Conservation (phyloP, 192 early-diverging fungal species). For the Backusella parvicylindrica region DNA sequence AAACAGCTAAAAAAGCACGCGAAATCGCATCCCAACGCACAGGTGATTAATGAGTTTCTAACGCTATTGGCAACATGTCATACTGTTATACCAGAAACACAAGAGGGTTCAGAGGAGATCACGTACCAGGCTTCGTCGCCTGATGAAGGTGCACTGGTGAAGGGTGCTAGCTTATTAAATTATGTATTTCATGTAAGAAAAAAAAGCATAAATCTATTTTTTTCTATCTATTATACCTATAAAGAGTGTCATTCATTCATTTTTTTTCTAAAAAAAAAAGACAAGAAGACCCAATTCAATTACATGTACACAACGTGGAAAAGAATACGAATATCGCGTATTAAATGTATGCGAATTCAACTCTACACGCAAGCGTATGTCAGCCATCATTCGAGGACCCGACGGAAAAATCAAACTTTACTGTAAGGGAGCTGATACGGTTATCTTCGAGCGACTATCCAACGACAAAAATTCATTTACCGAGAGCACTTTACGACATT, state of each 20-base stretch:
- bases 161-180: constrained; percentile 61
- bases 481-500: constrained; percentile 64
- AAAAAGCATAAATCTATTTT: too few relatives aligned
- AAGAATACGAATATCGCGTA: constrained; percentile 78
- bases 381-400: constrained; percentile 81
- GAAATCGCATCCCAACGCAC: constrained; percentile 51
- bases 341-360: constrained; percentile 98
- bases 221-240: neutral
- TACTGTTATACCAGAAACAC: constrained; percentile 93
- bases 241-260: neutral
- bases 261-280: neutral
- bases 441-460: constrained; percentile 88
- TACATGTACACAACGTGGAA: constrained; percentile 40
- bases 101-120: constrained; percentile 61
- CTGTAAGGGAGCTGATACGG: constrained; percentile 98
- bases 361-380: constrained; percentile 98
- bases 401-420: constrained; percentile 87
- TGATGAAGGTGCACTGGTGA: constrained; percentile 93
- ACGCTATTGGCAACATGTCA: constrained; percentile 91
- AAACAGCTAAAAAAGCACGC: constrained; percentile 59
- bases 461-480: constrained; percentile 64
- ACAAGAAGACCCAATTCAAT: constrained; percentile 60
- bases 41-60: constrained; percentile 85
- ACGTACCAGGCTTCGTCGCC: constrained; percentile 95
- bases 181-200: constrained; percentile 59